phyloP scores from a whole-genome alignment of 2,329 filamentous ascomycete genomes.

The Tympanopsis confertula region DNA sequence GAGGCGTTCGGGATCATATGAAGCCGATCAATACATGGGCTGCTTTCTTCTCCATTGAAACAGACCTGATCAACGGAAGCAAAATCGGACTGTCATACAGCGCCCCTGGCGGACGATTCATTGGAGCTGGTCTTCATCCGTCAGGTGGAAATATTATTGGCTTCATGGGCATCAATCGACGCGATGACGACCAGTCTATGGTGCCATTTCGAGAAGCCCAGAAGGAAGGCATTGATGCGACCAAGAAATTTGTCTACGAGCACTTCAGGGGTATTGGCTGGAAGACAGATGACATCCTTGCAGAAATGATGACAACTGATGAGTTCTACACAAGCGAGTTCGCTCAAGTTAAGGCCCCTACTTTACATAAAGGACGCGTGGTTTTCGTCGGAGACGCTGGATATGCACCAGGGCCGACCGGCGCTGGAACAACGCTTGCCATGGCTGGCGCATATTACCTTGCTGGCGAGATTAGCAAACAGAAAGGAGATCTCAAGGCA shows the following conservation, averaged over 20 bases:
- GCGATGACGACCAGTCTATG: slow-evolving; percentile 12
- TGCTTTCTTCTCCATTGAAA: slow-evolving; percentile 25
- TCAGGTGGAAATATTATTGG: slow-evolving; percentile 16
- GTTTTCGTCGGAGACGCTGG: slow-evolving; percentile 28
- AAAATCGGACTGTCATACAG: slow-evolving; percentile 22
- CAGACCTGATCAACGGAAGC: slow-evolving; percentile 23
- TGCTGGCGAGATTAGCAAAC: slow-evolving; percentile 25
- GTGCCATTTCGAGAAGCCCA: slow-evolving; percentile 24
- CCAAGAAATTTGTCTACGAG: slow-evolving; percentile 15
- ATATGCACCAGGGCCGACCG: slow-evolving; percentile 25
- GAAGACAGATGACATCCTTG: slow-evolving; percentile 23
- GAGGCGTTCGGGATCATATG: slow-evolving; percentile 24
- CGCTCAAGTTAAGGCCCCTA: slow-evolving; percentile 22
- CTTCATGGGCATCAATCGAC: slow-evolving; percentile 21
- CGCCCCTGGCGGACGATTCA: slow-evolving; percentile 21
- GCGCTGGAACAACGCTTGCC: slow-evolving; percentile 25
- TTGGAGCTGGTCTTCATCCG: slow-evolving; percentile 19
- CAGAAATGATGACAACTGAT: slow-evolving; percentile 17
- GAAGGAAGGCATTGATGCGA: slow-evolving; percentile 17
- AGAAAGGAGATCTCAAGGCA: slow-evolving; percentile 14
- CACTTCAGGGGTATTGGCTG: slow-evolving; percentile 25
- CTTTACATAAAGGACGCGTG: slow-evolving; percentile 22
- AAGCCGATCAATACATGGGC: slow-evolving; percentile 22
- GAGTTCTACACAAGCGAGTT: slow-evolving; percentile 27
- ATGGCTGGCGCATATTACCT: slow-evolving; percentile 30